These are phyloP conservation scores for Cladosporium sp. DNA, from an alignment of 2,329 filamentous ascomycete genomes.

Conservation along the genomic window DNA sequence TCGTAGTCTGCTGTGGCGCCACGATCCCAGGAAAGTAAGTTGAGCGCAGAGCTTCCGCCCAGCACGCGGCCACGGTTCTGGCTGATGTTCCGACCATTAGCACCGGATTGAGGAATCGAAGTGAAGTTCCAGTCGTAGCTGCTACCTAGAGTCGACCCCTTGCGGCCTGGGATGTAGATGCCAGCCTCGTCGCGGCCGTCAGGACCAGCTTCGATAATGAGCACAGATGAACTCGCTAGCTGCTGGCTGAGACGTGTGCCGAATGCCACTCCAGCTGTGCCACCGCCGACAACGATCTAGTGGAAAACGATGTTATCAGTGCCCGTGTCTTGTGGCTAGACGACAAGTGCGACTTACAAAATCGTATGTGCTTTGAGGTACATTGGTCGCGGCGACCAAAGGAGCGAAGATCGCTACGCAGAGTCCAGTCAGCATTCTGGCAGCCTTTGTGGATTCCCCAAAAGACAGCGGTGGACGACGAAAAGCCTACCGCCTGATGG, in stretches of 20 bases:
- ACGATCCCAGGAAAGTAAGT: constrained; percentile 37
- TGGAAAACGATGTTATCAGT: neutral
- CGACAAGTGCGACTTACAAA: neutral
- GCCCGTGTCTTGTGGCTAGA: neutral
- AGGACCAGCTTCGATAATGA: constrained; percentile 24
- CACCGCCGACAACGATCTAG: constrained; percentile 25
- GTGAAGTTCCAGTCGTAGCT: constrained; percentile 43
- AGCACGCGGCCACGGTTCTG: constrained; percentile 48
- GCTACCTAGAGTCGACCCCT: constrained; percentile 20
- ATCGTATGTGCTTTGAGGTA: neutral
- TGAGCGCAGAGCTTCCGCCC: constrained; percentile 46
- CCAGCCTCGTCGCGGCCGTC: constrained; percentile 14
- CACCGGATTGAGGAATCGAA: constrained; percentile 37
- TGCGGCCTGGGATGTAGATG: constrained; percentile 23
- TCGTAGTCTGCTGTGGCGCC: constrained; percentile 29
- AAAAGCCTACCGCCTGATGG: no score
- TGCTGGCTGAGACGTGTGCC: constrained; percentile 21
- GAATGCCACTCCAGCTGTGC: constrained; percentile 22
- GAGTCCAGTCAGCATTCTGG: no score
- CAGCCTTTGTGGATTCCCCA: no score
- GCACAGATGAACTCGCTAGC: constrained; percentile 16
- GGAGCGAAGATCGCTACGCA: neutral
- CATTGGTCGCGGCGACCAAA: neutral
- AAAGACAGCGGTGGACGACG: no score
- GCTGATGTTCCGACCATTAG: constrained; percentile 38